Percentiles rank a stretch among this genome's conserved stretches.
These are phyloP conservation scores for Xylaria arbuscula DNA, from an alignment of 2,329 filamentous ascomycete species.

Conservation along the genomic window DNA sequence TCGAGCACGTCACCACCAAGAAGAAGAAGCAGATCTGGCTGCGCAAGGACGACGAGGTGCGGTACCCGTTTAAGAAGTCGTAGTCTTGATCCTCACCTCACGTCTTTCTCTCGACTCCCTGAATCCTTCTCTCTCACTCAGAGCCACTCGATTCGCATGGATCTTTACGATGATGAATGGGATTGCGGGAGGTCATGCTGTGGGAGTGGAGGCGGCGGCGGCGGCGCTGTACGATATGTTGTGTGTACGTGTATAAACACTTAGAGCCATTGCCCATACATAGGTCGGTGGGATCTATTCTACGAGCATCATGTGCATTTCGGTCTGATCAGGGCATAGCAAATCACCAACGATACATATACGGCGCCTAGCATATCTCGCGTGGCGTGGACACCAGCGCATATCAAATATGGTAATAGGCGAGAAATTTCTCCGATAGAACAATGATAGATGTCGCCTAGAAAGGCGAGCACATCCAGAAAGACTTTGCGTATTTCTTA, in stretches of 20 bases:
- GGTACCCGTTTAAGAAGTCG: slow-evolving; percentile 66
- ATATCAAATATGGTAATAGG: slow-evolving; percentile 22
- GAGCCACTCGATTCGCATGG: not conserved
- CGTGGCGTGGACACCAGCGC: slow-evolving; percentile 8
- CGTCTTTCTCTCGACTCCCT: not conserved
- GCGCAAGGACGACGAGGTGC: slow-evolving; percentile 82
- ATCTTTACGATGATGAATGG: not conserved
- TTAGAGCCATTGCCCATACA: not conserved
- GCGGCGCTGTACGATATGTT: slow-evolving; percentile 30
- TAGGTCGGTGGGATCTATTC: slow-evolving; percentile 25
- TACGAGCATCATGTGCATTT: slow-evolving; percentile 16
- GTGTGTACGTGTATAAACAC: slow-evolving; percentile 5
- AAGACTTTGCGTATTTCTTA: not conserved
- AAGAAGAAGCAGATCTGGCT: slow-evolving; percentile 90
- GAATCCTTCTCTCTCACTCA: not conserved
- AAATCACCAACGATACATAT: slow-evolving; percentile 25
- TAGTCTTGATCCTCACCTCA: not conserved
- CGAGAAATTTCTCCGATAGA: slow-evolving; percentile 33
- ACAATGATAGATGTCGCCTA: slow-evolving; percentile 40
- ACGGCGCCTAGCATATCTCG: slow-evolving; percentile 30
- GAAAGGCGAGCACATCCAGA: slow-evolving; percentile 24
- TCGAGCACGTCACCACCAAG: slow-evolving; percentile 87
- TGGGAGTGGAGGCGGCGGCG: not conserved
- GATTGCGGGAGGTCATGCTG: not conserved
- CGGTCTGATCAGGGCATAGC: slow-evolving; percentile 28